These are phyloP conservation scores for Rhodamnia argentea DNA, from an alignment of 345 rosid genomes.

Conservation along the genomic window DNA sequence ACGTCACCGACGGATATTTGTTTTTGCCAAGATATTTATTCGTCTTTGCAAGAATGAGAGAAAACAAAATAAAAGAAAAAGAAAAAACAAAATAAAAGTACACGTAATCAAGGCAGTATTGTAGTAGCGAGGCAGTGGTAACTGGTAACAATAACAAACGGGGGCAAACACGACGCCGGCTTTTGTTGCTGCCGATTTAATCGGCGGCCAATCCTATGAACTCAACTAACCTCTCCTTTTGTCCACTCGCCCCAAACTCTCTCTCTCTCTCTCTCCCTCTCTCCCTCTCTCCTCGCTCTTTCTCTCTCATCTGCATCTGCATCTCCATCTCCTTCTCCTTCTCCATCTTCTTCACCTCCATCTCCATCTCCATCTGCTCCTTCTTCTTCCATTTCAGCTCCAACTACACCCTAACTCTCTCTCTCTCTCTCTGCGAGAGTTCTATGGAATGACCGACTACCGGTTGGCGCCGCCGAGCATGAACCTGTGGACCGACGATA, in stretches of 20 bases:
- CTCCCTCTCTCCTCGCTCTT: neutral
- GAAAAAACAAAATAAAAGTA: no score
- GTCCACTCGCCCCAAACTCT: neutral
- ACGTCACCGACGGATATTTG: neutral
- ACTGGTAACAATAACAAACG: neutral
- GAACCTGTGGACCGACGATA: slow-evolving; percentile 88
- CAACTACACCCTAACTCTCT: neutral
- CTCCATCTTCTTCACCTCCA: neutral
- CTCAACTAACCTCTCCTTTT: neutral
- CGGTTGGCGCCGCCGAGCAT: slow-evolving; percentile 14
- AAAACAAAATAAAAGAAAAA: no score
- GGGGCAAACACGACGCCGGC: neutral
- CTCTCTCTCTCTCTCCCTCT: neutral
- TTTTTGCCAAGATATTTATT: neutral
- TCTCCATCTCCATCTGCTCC: neutral
- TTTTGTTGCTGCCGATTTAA: neutral
- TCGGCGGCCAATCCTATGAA: neutral
- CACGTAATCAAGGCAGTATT: no score
- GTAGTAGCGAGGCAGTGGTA: no score
- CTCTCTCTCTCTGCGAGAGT: neutral
- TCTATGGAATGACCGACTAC: neutral
- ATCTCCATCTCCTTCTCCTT: neutral
- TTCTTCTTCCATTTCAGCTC: neutral
- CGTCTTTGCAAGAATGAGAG: no score
- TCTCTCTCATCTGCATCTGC: neutral